A percentile compares a stretch with the other conserved stretches of the same genome.
Conservation (phyloP, 371 early-diverging fungal genomes). For the Mucor saturninus region DNA sequence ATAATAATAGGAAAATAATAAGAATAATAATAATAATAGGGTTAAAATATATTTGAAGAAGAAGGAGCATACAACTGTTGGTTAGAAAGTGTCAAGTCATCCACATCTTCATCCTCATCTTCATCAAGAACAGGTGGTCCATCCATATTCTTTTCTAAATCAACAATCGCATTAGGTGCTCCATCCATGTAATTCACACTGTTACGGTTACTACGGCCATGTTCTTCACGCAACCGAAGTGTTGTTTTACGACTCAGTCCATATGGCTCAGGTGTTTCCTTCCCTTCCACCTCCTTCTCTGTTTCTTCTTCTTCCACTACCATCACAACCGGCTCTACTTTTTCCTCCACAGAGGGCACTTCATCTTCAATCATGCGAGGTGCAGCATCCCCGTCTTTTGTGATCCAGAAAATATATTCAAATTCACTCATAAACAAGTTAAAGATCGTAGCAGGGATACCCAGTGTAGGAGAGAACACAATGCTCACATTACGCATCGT, state of each 20-base stretch:
- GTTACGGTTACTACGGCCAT: constrained; percentile 54
- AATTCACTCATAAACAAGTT: constrained; percentile 75
- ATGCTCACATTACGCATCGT: constrained; percentile 76
- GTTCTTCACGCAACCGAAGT: constrained; percentile 40
- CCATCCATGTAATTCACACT: constrained; percentile 56
- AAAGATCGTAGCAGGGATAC: constrained; percentile 73
- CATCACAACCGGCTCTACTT: neutral
- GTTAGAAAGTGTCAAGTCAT: constrained; percentile 34
- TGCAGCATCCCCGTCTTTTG: constrained; percentile 44
- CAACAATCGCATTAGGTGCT: constrained; percentile 57
- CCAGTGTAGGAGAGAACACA: constrained; percentile 75
- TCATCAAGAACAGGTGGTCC: constrained; percentile 49
- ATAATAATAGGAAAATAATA: neutral
- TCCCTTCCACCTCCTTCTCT: neutral
- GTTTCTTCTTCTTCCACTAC: constrained; percentile 1
- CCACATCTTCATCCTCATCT: constrained; percentile 49
- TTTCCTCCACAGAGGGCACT: constrained; percentile 5
- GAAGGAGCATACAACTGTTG: neutral
- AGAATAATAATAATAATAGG: neutral
- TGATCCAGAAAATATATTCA: constrained; percentile 63
- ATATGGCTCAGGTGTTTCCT: neutral
- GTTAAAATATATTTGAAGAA: too few relatives aligned
- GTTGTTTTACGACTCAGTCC: constrained; percentile 31
- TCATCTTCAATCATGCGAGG: constrained; percentile 37
- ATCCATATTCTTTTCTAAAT: constrained; percentile 49